A percentile compares a stretch with the other conserved stretches of the same genome.
phyloP scores from a whole-genome alignment of 2,329 filamentous ascomycete species.

The Cladobotryum mycophilum region DNA sequence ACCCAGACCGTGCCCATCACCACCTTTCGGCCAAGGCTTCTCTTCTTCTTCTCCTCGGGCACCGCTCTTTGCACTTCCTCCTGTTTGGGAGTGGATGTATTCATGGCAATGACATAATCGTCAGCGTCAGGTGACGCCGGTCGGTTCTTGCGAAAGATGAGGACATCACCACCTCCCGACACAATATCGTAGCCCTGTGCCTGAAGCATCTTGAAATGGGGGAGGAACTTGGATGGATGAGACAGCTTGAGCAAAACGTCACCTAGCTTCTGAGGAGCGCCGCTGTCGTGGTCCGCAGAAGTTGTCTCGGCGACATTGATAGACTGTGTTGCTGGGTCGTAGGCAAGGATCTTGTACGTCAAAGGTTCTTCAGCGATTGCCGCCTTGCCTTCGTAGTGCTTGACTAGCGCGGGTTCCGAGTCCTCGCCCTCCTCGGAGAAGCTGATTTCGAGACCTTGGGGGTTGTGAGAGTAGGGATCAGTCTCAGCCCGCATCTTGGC shows the following conservation, averaged over 20 bases:
- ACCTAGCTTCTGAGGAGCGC: slow-evolving; percentile 49
- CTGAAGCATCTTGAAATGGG: slow-evolving; percentile 54
- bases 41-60: slow-evolving; percentile 29
- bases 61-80: slow-evolving; percentile 47
- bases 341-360: slow-evolving; percentile 60
- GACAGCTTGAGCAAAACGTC: slow-evolving; percentile 55
- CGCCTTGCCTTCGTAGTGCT: slow-evolving; percentile 19
- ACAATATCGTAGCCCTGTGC: slow-evolving; percentile 61
- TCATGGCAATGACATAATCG: background rate
- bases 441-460: slow-evolving; percentile 43
- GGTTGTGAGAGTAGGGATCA: slow-evolving; percentile 38
- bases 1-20: slow-evolving; percentile 49
- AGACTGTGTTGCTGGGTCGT: slow-evolving; percentile 51
- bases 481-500: slow-evolving; percentile 16
- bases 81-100: slow-evolving; percentile 41
- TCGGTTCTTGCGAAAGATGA: slow-evolving; percentile 59
- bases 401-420: slow-evolving; percentile 31
- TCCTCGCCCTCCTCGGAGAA: slow-evolving; percentile 37
- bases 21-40: slow-evolving; percentile 40
- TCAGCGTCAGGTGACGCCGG: slow-evolving; percentile 14
- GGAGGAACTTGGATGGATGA: slow-evolving; percentile 58
- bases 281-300: slow-evolving; percentile 43
- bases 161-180: slow-evolving; percentile 54
- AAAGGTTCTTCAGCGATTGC: slow-evolving; percentile 6
- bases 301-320: slow-evolving; percentile 56